Evolutionary conservation across 2,329 filamentous ascomycete genomes (phyloP).

Genomic region (Colletotrichum orchidophilum): DNA sequence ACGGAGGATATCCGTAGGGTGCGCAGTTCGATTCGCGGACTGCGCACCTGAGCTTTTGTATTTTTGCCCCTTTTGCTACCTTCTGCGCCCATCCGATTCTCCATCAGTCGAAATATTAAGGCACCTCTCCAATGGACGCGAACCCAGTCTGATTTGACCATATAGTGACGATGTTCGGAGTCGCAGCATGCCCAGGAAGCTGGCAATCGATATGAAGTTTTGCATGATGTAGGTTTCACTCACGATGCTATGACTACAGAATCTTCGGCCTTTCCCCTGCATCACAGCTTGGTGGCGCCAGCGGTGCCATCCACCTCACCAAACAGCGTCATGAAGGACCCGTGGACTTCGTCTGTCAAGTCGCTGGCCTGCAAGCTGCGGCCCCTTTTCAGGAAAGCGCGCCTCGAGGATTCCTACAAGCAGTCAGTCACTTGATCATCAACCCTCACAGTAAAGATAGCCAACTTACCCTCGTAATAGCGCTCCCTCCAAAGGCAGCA

Average conservation of each 20-base stretch:
- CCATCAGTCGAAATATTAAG: neutral
- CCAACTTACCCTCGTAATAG: conserved; percentile 78
- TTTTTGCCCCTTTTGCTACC: neutral
- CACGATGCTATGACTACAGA: neutral
- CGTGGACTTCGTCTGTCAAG: conserved; percentile 88
- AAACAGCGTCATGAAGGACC: conserved; percentile 81
- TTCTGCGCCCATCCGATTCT: too few species aligned
- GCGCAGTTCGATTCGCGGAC: neutral
- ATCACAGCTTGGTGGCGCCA: conserved; percentile 46
- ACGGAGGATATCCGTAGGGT: neutral
- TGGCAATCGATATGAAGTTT: neutral
- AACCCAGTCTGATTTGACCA: too few species aligned
- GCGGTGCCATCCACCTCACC: conserved; percentile 69
- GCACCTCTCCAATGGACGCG: too few species aligned
- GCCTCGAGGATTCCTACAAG: conserved; percentile 78
- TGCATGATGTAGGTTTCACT: neutral
- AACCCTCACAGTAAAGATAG: conserved; percentile 17
- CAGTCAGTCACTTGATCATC: neutral
- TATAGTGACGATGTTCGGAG: neutral
- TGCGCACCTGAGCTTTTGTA: conserved; percentile 1
- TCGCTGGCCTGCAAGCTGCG: conserved; percentile 92
- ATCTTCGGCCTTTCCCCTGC: neutral
- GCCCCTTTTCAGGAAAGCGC: conserved; percentile 87
- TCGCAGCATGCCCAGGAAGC: neutral
- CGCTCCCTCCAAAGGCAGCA: conserved; percentile 86